phyloP scores from a whole-genome alignment of 352 stramenopile species.

The Pythium aquatile region DNA sequence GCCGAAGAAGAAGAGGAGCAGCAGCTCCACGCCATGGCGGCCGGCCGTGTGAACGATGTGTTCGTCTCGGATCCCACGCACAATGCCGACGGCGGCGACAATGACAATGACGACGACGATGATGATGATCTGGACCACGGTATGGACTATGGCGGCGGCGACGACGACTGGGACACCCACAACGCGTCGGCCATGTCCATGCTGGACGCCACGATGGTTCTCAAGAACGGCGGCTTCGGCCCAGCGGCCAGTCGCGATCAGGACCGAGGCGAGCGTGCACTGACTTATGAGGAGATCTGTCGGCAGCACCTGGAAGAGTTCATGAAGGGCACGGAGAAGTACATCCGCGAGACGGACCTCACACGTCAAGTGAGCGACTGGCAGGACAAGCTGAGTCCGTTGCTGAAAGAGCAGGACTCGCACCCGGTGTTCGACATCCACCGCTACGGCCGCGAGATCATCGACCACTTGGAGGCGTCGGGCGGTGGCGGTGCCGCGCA shows the following conservation, averaged over 20 bases:
- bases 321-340: slow-evolving; percentile 80
- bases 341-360: slow-evolving; percentile 70
- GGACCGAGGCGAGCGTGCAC: slow-evolving; percentile 25
- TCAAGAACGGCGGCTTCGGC: slow-evolving; percentile 25
- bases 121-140: slow-evolving; percentile 35
- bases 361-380: slow-evolving; percentile 73
- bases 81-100: slow-evolving; percentile 21
- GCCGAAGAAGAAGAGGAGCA: slow-evolving; percentile 67
- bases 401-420: slow-evolving; percentile 68
- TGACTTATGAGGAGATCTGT: slow-evolving; percentile 74
- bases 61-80: slow-evolving; percentile 15
- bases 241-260: neutral
- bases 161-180: slow-evolving; percentile 36
- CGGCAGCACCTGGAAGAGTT: slow-evolving; percentile 75
- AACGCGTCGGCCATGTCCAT: slow-evolving; percentile 17
- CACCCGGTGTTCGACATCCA: slow-evolving; percentile 79
- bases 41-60: slow-evolving; percentile 36
- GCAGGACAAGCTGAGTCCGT: slow-evolving; percentile 70
- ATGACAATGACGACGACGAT: slow-evolving; percentile 35
- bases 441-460: slow-evolving; percentile 57
- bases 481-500: slow-evolving; percentile 1
- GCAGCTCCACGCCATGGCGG: slow-evolving; percentile 45
- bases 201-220: slow-evolving; percentile 12
- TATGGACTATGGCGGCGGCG: slow-evolving; percentile 33
- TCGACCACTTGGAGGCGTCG: slow-evolving; percentile 47